These are phyloP conservation scores for Carex arenaria DNA, from an alignment of 202 grass and related monocot genomes.

Conservation along the genomic window DNA sequence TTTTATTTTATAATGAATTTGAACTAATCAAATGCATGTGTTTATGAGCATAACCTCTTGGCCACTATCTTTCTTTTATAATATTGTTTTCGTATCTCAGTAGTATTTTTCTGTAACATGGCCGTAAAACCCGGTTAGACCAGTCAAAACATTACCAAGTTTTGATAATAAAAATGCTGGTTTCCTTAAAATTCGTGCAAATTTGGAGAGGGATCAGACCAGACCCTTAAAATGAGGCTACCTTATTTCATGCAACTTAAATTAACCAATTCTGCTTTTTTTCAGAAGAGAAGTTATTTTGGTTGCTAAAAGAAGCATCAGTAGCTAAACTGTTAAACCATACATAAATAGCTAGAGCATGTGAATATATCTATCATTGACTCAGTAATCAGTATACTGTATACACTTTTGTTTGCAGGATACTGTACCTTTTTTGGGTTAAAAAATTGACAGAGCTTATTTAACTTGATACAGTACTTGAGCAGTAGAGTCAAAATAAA, in stretches of 20 bases:
- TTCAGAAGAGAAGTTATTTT: background rate
- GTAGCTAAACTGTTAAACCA: background rate
- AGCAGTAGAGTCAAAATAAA: too few relatives aligned
- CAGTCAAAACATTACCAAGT: background rate
- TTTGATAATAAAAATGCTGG: background rate
- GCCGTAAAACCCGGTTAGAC: background rate
- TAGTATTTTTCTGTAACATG: background rate
- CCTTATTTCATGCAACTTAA: slow-evolving; percentile 10
- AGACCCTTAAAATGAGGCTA: slow-evolving; percentile 9
- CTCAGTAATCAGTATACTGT: background rate
- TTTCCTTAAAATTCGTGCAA: background rate
- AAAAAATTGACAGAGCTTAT: too few relatives aligned
- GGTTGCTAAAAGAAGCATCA: background rate
- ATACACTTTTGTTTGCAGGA: background rate
- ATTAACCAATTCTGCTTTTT: background rate
- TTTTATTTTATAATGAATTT: background rate
- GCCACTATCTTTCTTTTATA: background rate
- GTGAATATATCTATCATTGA: background rate
- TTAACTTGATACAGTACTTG: too few relatives aligned
- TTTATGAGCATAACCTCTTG: background rate
- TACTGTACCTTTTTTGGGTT: background rate
- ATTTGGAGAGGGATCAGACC: background rate
- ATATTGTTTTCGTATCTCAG: background rate
- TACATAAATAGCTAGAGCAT: background rate
- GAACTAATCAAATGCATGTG: background rate